phyloP scores from a whole-genome alignment of 768 basidiomycete species.

The Lactarius quietus region DNA sequence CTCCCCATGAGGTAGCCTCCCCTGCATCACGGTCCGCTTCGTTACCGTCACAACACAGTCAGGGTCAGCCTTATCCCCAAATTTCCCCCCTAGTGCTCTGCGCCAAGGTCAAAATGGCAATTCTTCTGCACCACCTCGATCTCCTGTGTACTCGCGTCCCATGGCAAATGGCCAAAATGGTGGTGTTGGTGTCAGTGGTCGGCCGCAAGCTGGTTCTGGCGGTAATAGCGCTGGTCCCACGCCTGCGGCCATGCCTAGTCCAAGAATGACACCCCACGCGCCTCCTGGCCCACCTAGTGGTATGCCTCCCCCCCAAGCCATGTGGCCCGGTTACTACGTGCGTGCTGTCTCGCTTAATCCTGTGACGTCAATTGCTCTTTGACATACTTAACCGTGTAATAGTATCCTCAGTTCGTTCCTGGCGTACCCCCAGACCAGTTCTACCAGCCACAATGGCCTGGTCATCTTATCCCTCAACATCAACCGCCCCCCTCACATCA shows the following conservation, averaged over 20 bases:
- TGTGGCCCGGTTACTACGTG: constrained; percentile 57
- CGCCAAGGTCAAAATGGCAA: constrained; percentile 27
- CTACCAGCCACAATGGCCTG: constrained; percentile 34
- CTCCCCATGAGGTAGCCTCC: constrained; percentile 32
- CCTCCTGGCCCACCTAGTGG: constrained; percentile 51
- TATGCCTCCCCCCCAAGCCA: constrained; percentile 43
- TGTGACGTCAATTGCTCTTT: constrained; percentile 16
- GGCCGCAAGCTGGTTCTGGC: constrained; percentile 42
- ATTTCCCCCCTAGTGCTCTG: constrained; percentile 16
- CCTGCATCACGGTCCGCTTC: constrained; percentile 51
- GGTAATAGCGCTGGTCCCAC: constrained; percentile 33
- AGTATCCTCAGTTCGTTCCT: constrained; percentile 32
- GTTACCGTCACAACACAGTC: constrained; percentile 41
- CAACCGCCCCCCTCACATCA: constrained; percentile 45
- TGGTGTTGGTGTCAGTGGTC: constrained; percentile 36
- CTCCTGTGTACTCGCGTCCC: constrained; percentile 62
- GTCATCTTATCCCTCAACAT: constrained; percentile 33
- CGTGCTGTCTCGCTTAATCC: constrained; percentile 29
- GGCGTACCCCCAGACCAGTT: constrained; percentile 45
- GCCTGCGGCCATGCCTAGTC: constrained; percentile 59
- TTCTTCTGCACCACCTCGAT: constrained; percentile 43
- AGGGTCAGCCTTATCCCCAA: constrained; percentile 16
- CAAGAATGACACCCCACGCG: constrained; percentile 59
- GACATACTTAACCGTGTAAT: constrained; percentile 35
- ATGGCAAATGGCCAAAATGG: constrained; percentile 49